Evolutionary conservation across 305 asterid genomes (phyloP).

Genomic region (Nicotiana rustica): DNA sequence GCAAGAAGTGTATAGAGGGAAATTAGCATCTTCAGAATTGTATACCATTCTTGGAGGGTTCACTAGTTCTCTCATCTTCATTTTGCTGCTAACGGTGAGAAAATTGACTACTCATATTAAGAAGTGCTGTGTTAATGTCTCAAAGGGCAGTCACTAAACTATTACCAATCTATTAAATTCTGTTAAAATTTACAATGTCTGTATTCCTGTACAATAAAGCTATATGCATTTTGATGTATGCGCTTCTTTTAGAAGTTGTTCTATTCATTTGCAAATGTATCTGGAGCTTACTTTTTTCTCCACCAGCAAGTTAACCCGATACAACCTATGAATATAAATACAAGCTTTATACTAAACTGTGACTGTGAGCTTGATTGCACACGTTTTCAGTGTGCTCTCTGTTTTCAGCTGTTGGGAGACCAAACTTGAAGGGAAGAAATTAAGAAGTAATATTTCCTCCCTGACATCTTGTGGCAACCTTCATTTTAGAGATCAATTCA

Average conservation of each 20-base stretch:
- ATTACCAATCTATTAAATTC: not conserved
- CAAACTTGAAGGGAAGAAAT: not conserved
- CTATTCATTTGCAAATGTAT: constrained; percentile 16
- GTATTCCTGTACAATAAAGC: not conserved
- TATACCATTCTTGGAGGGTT: constrained; percentile 95
- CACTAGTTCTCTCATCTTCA: constrained; percentile 82
- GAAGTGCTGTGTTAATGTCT: constrained; percentile 1
- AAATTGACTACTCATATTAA: constrained; percentile 27
- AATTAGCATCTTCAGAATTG: constrained; percentile 86
- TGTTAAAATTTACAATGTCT: not conserved
- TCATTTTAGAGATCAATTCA: constrained; percentile 12
- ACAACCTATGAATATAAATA: not conserved
- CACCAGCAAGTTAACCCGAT: constrained; percentile 8
- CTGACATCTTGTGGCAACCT: not conserved
- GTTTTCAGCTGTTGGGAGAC: not conserved
- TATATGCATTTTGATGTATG: constrained; percentile 8
- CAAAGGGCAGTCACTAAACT: constrained; percentile 8
- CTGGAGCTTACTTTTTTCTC: not conserved
- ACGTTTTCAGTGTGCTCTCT: not conserved
- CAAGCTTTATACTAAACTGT: not conserved
- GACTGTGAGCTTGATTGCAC: not conserved
- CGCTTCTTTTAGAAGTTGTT: not conserved
- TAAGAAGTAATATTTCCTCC: constrained; percentile 4
- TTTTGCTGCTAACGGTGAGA: constrained; percentile 72
- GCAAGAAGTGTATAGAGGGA: constrained; percentile 79